Evolutionary conservation across 2,329 filamentous ascomycete genomes (phyloP).

Genomic region (Curvularia verruculosa): DNA sequence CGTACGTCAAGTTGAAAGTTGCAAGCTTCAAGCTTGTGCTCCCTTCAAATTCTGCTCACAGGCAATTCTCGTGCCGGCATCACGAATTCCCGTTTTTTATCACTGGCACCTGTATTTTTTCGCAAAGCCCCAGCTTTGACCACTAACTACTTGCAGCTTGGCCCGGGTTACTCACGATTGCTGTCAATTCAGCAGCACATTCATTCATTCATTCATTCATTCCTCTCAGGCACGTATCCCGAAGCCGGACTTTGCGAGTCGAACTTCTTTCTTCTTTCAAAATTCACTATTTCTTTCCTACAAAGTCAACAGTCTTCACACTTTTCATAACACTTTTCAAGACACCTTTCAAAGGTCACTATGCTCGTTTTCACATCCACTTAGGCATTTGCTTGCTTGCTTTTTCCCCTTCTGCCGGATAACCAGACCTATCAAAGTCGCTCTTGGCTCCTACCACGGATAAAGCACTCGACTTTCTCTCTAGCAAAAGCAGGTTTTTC

Average conservation of each 20-base stretch:
- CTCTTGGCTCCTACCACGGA: neutral
- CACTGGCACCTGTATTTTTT: neutral
- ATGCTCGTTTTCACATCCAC: neutral
- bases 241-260: neutral
- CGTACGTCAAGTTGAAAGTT: slow-evolving; percentile 3
- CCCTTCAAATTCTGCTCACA: neutral
- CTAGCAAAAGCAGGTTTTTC: neutral
- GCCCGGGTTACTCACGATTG: neutral
- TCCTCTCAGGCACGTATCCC: neutral
- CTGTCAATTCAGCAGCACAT: neutral
- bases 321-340: neutral
- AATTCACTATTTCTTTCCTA: neutral
- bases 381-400: neutral
- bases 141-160: neutral
- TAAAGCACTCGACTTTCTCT: neutral
- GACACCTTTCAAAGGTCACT: neutral
- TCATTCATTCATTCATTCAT: too few species aligned
- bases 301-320: neutral
- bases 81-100: neutral
- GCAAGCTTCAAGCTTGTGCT: neutral
- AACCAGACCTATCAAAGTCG: neutral
- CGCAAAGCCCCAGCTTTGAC: neutral
- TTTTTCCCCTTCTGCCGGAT: neutral
- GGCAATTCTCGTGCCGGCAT: neutral
- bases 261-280: neutral